Conservation (phyloP, 2,329 filamentous ascomycete species). For the Orbilia quercus region DNA sequence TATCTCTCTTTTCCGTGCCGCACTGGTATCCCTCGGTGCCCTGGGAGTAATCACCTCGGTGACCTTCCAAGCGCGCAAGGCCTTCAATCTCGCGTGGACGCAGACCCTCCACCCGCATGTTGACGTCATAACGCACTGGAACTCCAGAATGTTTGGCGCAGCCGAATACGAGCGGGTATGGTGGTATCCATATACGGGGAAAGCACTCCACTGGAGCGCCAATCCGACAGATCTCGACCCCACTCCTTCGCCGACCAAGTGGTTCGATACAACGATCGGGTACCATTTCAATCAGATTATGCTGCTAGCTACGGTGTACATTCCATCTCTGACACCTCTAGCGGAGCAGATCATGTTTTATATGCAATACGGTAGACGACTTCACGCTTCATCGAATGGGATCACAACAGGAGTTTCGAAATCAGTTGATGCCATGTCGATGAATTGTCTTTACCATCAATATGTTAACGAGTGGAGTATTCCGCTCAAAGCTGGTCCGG, state of each 20-base stretch:
- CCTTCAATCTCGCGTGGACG: slow-evolving; percentile 86
- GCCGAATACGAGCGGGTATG: slow-evolving; percentile 91
- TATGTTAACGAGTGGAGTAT: slow-evolving; percentile 99
- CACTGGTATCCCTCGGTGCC: slow-evolving; percentile 86
- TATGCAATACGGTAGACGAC: slow-evolving; percentile 85
- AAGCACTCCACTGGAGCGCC: slow-evolving; percentile 90
- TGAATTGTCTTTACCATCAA: slow-evolving; percentile 99
- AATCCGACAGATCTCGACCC: slow-evolving; percentile 72
- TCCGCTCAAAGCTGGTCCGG: slow-evolving; percentile 84
- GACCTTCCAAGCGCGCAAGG: slow-evolving; percentile 81
- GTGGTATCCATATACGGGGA: slow-evolving; percentile 95
- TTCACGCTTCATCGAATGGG: slow-evolving; percentile 67
- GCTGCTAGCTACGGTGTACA: slow-evolving; percentile 79
- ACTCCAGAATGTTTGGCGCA: slow-evolving; percentile 78
- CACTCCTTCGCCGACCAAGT: slow-evolving; percentile 73
- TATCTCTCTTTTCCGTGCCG: slow-evolving; percentile 82
- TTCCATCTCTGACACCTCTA: slow-evolving; percentile 83
- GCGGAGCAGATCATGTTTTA: slow-evolving; percentile 97
- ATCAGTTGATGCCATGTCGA: slow-evolving; percentile 78
- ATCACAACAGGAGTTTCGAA: slow-evolving; percentile 78
- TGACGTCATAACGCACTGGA: slow-evolving; percentile 77
- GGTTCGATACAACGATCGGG: slow-evolving; percentile 83
- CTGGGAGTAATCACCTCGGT: slow-evolving; percentile 91
- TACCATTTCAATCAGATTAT: slow-evolving; percentile 93
- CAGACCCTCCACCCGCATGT: slow-evolving; percentile 80